A percentile compares a stretch with the other conserved stretches of the same genome.
phyloP scores from a whole-genome alignment of 2,329 filamentous ascomycete species.

The Claviceps sp. region DNA sequence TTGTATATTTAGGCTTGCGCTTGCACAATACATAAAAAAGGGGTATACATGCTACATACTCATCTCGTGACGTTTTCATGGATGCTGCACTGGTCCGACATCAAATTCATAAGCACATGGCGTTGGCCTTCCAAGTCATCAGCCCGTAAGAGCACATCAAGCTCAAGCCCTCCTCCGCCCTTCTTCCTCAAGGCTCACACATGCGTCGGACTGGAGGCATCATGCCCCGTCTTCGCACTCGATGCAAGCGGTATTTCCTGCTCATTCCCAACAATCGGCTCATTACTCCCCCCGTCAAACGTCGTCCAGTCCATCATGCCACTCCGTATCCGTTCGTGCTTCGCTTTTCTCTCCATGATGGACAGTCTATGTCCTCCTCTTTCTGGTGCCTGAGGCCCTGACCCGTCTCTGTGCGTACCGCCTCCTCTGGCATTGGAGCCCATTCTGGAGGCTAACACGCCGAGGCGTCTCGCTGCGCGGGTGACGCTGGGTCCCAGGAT shows the following conservation, averaged over 20 bases:
- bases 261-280: slow-evolving; percentile 14
- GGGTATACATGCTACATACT: too few species aligned
- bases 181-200: too few species aligned
- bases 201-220: too few species aligned
- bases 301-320: neutral
- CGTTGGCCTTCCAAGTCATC: too few species aligned
- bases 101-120: too few species aligned
- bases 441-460: slow-evolving; percentile 17
- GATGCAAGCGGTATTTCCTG: neutral
- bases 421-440: neutral
- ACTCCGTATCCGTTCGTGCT: slow-evolving; percentile 10
- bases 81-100: too few species aligned
- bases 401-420: neutral
- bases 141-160: too few species aligned
- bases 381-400: neutral
- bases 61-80: too few species aligned
- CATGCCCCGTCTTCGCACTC: neutral
- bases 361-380: neutral
- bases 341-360: slow-evolving; percentile 4
- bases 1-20: too few species aligned
- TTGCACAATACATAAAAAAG: too few species aligned
- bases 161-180: too few species aligned
- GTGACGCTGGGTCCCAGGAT: slow-evolving; percentile 5
- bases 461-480: slow-evolving; percentile 10
- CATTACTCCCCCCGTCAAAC: slow-evolving; percentile 19